These are phyloP conservation scores for Penicillium bovifimosum DNA, from an alignment of 495 filamentous ascomycete genomes.

Conservation along the genomic window DNA sequence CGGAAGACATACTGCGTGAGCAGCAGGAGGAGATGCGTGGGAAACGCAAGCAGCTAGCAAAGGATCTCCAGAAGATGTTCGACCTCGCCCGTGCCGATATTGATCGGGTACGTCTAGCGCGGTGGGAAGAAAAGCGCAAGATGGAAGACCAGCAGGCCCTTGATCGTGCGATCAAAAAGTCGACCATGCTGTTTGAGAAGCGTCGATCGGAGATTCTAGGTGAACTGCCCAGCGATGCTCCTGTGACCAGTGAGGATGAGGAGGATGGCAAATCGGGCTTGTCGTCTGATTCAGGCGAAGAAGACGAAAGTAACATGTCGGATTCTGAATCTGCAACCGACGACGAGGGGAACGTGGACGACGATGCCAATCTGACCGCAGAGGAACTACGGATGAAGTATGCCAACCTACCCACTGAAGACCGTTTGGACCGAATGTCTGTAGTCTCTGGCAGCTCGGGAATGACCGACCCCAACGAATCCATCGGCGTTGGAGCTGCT, in stretches of 20 bases:
- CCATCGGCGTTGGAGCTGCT: constrained; percentile 16
- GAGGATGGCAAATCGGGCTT: constrained; percentile 44
- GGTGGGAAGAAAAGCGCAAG: constrained; percentile 84
- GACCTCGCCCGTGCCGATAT: constrained; percentile 72
- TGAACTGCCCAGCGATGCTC: constrained; percentile 36
- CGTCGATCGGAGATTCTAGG: constrained; percentile 48
- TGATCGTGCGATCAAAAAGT: constrained; percentile 74
- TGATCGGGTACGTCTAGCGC: constrained; percentile 61
- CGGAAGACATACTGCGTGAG: constrained; percentile 42
- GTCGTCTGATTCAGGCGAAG: constrained; percentile 33
- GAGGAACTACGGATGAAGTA: constrained; percentile 79
- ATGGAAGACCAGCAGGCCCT: constrained; percentile 73
- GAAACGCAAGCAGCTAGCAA: constrained; percentile 64
- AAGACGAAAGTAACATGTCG: constrained; percentile 71
- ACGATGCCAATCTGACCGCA: constrained; percentile 70
- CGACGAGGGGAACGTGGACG: constrained; percentile 44
- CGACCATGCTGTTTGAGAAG: constrained; percentile 52
- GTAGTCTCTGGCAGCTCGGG: constrained; percentile 19
- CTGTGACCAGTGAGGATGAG: constrained; percentile 39
- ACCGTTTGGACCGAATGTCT: constrained; percentile 24
- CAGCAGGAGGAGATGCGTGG: constrained; percentile 46
- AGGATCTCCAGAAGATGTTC: constrained; percentile 68
- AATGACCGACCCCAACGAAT: constrained; percentile 13
- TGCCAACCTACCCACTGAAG: constrained; percentile 50
- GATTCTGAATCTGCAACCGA: constrained; percentile 40